Evolutionary conservation across 1,139 yeast species (phyloP).

Genomic region (Geotrichum candidum): DNA sequence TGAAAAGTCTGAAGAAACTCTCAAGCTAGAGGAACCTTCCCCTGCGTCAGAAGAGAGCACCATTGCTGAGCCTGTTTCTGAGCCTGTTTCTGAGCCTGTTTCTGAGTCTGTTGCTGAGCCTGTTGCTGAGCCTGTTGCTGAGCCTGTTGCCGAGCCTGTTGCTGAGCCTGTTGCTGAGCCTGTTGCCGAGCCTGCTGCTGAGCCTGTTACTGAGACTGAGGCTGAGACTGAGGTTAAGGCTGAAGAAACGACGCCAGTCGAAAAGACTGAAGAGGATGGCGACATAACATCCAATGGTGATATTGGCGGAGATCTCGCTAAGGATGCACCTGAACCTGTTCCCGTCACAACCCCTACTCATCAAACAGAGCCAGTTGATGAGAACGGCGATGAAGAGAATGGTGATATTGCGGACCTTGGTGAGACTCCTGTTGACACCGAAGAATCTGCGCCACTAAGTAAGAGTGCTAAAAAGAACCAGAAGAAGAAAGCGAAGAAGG

Average conservation of each 20-base stretch:
- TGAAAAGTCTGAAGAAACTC: background rate
- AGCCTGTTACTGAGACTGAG: background rate
- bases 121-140: no score
- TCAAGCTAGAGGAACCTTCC: background rate
- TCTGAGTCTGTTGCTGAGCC: no score
- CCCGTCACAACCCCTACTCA: background rate
- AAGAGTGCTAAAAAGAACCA: constrained; percentile 12
- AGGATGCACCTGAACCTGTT: background rate
- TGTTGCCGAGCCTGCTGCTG: no score
- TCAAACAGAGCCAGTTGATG: background rate
- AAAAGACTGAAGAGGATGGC: constrained; percentile 21
- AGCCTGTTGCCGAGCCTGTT: no score
- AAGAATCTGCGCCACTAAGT: constrained; percentile 15
- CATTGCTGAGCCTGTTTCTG: background rate
- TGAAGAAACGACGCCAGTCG: constrained; percentile 23
- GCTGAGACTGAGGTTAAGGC: background rate
- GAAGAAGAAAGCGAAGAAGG: constrained; percentile 15
- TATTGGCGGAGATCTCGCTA: constrained; percentile 23
- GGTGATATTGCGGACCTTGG: background rate
- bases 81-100: no score
- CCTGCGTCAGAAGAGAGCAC: background rate
- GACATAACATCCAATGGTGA: background rate
- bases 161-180: no score
- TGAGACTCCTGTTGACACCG: background rate
- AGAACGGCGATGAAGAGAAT: background rate